Base-by-base conservation (phyloP, 257 asterid species). In the Forsythia viridissima region DNA sequence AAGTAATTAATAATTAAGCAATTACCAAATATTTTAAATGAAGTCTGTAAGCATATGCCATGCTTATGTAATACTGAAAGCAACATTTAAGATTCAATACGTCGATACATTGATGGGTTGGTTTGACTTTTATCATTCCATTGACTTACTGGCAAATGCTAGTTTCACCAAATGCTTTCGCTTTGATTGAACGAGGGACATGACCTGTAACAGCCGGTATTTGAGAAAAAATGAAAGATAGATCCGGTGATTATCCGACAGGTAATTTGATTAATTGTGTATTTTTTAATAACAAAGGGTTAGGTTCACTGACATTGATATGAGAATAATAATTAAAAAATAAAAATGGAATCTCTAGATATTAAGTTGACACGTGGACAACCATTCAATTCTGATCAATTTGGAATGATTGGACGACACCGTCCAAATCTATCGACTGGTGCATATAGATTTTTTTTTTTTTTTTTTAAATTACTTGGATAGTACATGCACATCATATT, bases 1-100 rank as follows among this genome's bases (percentile, higher is more conserved):
- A n/a, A 55, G 65, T 16, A 16, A 18, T 18, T 18, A 52, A 52
- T 63, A 5, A 41, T 41, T 36, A 41, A 42, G n/a, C 24, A 41
- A 41, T 42, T 18, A 20, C 61, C 70, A 71, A 30, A 43, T 71
- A 57, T 71, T 40, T 36, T 79, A n/a, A 34, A 30, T 42, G 74
- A 51, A 10, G 13, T 20, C 4, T 16, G 20, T 20, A 11, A 9
- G 63, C 43, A 38, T 2, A 59, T 71, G 44, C 9, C 8, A 43
- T 43, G 73, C 73, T 59, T 72, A 59, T 38, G 70, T 42, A 72
- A 72, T 69, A 39, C 18, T 72, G 77, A 73, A 34, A 66, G 82
- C 82, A 15, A 79, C 79, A 61, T 38, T 43, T 34, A 36, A 78
- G 82, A 79, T 79, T 79, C 77, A 30, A 59, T 67, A 0, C 43